phyloP scores from a whole-genome alignment of 2,329 filamentous ascomycete genomes.

The Trichoderma sp. region DNA sequence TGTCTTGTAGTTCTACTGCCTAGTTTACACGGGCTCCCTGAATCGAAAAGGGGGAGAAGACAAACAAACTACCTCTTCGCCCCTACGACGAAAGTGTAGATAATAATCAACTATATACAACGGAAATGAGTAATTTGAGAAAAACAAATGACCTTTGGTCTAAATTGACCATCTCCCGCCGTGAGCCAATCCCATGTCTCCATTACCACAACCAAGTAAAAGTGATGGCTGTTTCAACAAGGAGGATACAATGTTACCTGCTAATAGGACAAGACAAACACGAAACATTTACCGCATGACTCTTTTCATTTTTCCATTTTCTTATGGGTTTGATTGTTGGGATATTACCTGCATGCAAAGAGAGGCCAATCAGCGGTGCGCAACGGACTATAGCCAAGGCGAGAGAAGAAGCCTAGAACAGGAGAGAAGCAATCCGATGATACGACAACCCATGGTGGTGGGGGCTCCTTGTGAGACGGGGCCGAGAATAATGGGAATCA shows the following conservation, averaged over 20 bases:
- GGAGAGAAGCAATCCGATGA: not conserved
- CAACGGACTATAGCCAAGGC: not conserved
- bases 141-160: not conserved
- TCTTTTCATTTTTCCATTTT: not conserved
- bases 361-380: not conserved
- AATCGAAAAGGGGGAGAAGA: not conserved
- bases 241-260: not conserved
- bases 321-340: not conserved
- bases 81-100: conserved; percentile 1
- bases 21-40: not conserved
- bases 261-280: not conserved
- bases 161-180: not conserved
- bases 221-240: not conserved
- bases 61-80: not conserved
- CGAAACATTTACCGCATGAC: not conserved
- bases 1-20: not conserved
- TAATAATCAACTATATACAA: not conserved
- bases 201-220: not conserved
- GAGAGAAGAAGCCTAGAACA: conserved; percentile 2
- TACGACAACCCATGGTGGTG: not conserved
- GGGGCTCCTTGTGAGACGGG: not conserved
- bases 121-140: not conserved
- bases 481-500: not conserved
- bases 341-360: not conserved
- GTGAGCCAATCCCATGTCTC: not conserved